Evolutionary conservation across 345 rosid genomes (phyloP), one percentile per base, ranked within the genome.

Genomic region (Raphanus sativus): DNA sequence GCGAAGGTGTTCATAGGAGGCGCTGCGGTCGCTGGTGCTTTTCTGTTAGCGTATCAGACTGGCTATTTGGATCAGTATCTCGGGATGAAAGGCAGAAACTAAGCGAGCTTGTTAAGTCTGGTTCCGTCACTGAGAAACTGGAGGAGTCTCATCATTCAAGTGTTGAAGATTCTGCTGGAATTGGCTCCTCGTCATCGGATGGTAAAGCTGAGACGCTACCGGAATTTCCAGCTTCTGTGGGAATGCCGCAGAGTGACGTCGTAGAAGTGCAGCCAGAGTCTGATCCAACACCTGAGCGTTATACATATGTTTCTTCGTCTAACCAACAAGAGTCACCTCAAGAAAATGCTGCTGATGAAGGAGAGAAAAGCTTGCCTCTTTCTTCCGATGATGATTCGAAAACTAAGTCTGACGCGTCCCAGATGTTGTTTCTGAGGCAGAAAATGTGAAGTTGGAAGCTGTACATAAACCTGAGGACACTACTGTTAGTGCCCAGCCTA

Each of bases 51-150:
- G 0, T 90, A 90, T 78, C 89, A 73, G 73, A 72, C 60, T 54
- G 97, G 96, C 16, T 86, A 85, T 67, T 73, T 89, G 70, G 98
- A 91, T 71, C 67, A 83, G 21, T 83, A 82, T 73, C 61, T 89
- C 7, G 81, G 77, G 32, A 84, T 65, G 79, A 82, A 67, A 71
- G 62, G 63, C 75, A 79, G 13, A 74, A 72, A 50, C 26, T 82
- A 75, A 52, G 36, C 52, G 77, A 79, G 81, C 42, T 75, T 6
- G 55, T 48, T 67, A 50, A 36, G 12, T 40, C 55, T n/a, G 55
- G n/a, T 50, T 8, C 17, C 5, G 21, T 50, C 21, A 52, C 40
- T 61, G 65, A 65, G 11, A 81, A 76, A 45, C 5, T 52, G 0
- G 59, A 52, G 59, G 59, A 52, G 59, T 0, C 1, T 52, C 58